Percentiles rank a stretch among this genome's conserved stretches.
phyloP scores from a whole-genome alignment of 176 grass and related monocot species.

The Ensete glaucum region DNA sequence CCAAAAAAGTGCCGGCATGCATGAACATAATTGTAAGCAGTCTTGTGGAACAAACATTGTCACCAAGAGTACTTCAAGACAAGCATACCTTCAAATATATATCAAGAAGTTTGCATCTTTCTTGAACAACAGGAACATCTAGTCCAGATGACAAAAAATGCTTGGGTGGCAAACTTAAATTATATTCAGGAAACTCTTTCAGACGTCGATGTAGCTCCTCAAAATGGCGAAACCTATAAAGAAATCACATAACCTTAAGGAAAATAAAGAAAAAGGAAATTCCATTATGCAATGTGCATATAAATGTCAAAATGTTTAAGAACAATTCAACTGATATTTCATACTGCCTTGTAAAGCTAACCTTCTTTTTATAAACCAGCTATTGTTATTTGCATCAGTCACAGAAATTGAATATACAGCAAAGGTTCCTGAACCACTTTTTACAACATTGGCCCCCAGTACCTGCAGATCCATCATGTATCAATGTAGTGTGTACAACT shows the following conservation, averaged over 20 bases:
- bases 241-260: conserved; percentile 7
- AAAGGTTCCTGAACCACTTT: conserved; percentile 98
- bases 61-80: conserved; percentile 5
- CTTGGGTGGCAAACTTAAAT: conserved; percentile 85
- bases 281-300: background rate
- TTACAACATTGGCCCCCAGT: conserved; percentile 84
- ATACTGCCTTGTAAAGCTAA: conserved; percentile 9
- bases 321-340: background rate
- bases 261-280: background rate
- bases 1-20: background rate
- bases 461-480: conserved; percentile 39
- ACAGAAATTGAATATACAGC: conserved; percentile 93
- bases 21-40: background rate
- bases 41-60: background rate
- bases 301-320: background rate
- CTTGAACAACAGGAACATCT: conserved; percentile 80
- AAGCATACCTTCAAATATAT: conserved; percentile 78
- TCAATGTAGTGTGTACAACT: background rate
- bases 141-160: conserved; percentile 97
- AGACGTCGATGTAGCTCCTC: conserved; percentile 93
- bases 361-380: conserved; percentile 99
- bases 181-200: conserved; percentile 95
- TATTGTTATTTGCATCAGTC: conserved; percentile 72
- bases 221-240: conserved; percentile 90
- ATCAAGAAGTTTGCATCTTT: conserved; percentile 94